These are phyloP conservation scores for Diacronema lutheri DNA, from an alignment of 78 protist species.

Conservation along the genomic window DNA sequence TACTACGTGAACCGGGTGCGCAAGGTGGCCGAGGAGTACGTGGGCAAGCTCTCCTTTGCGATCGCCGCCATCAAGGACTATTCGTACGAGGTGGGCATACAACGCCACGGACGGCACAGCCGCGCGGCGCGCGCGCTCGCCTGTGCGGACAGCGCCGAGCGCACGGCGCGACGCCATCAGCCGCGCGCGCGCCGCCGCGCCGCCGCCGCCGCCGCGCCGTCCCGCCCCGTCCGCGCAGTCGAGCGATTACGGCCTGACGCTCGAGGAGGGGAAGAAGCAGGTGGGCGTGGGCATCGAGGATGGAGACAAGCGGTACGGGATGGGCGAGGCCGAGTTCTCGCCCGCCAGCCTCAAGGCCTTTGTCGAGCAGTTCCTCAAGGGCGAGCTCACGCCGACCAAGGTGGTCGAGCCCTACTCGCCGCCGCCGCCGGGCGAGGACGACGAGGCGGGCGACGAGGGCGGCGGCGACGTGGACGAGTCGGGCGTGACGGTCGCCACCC, in stretches of 20 bases:
- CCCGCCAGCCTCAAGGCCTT: background rate
- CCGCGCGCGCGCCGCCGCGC: too few species aligned
- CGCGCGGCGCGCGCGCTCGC: too few species aligned
- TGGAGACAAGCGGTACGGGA: too few species aligned
- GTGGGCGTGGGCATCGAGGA: too few species aligned
- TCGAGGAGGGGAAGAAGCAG: too few species aligned
- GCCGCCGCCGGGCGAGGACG: constrained; percentile 31
- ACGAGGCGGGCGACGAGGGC: background rate
- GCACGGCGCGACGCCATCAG: too few species aligned
- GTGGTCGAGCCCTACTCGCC: constrained; percentile 29
- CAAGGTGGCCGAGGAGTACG: background rate
- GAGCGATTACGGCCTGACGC: too few species aligned
- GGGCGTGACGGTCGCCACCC: constrained; percentile 6
- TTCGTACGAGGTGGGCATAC: background rate
- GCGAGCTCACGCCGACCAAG: constrained; percentile 19
- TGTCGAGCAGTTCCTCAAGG: background rate
- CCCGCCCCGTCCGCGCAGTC: too few species aligned
- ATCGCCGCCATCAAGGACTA: background rate
- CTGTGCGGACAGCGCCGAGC: too few species aligned
- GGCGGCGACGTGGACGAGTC: constrained; percentile 12
- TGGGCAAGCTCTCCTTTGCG: background rate
- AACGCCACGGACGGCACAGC: too few species aligned
- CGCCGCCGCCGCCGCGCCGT: too few species aligned
- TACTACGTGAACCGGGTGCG: background rate
- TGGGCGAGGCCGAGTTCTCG: background rate